Evolutionary conservation across 257 asterid genomes (phyloP).

Genomic region (Solanum infundibuliforme): DNA sequence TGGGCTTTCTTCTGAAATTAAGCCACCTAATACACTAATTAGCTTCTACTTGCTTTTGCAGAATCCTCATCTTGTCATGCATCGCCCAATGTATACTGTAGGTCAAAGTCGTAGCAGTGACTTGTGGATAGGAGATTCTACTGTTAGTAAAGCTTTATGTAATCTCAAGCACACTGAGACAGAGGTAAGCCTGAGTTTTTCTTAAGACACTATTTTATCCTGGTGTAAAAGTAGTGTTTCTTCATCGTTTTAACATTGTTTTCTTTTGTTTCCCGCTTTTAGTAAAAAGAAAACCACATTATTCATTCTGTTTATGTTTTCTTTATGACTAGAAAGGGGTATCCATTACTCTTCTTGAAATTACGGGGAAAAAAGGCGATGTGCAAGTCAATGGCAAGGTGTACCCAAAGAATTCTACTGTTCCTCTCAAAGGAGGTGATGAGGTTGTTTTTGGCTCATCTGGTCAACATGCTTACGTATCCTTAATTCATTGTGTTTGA

Average conservation of each 20-base stretch:
- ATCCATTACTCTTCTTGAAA: slow-evolving; percentile 53
- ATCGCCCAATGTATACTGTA: slow-evolving; percentile 33
- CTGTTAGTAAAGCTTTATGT: slow-evolving; percentile 61
- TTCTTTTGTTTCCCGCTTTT: background rate
- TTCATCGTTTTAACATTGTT: background rate
- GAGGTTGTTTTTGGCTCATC: slow-evolving; percentile 72
- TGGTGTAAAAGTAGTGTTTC: background rate
- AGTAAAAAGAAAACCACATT: background rate
- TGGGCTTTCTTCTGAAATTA: background rate
- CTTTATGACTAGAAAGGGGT: slow-evolving; percentile 43
- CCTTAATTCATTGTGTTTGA: slow-evolving; percentile 28
- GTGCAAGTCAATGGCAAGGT: slow-evolving; percentile 76
- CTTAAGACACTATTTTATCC: background rate
- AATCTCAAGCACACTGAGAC: slow-evolving; percentile 53
- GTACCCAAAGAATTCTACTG: slow-evolving; percentile 53
- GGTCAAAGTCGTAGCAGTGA: slow-evolving; percentile 46
- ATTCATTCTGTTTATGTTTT: slow-evolving; percentile 2
- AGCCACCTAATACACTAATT: background rate
- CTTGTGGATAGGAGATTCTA: slow-evolving; percentile 58
- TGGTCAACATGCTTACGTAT: slow-evolving; percentile 76
- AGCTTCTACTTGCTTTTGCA: slow-evolving; percentile 18
- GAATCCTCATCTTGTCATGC: slow-evolving; percentile 72
- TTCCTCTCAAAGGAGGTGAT: slow-evolving; percentile 69
- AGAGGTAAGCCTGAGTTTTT: slow-evolving; percentile 29
- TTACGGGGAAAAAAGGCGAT: slow-evolving; percentile 68